Conservation (phyloP, 2,329 filamentous ascomycete genomes). For the Fusarium sambucinum region DNA sequence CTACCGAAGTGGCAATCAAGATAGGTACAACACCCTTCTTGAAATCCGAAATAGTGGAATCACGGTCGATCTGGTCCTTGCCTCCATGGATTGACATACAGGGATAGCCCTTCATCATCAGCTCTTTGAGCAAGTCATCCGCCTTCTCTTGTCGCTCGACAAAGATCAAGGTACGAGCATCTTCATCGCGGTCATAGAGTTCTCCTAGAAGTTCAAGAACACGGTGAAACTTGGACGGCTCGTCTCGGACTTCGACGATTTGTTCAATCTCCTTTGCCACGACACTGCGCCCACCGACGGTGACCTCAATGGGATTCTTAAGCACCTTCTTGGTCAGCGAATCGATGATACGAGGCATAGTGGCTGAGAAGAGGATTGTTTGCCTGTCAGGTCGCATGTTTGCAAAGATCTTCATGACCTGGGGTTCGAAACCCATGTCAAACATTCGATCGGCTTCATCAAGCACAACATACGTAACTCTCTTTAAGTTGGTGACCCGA, state of each 20-base stretch:
- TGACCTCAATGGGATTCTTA: slow-evolving; percentile 87
- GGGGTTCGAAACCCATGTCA: slow-evolving; percentile 98
- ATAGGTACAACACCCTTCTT: slow-evolving; percentile 91
- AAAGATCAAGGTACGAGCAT: slow-evolving; percentile 89
- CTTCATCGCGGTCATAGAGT: slow-evolving; percentile 87
- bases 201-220: slow-evolving; percentile 89
- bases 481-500: slow-evolving; percentile 89
- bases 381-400: slow-evolving; percentile 94
- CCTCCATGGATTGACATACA: slow-evolving; percentile 95
- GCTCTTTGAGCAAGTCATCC: slow-evolving; percentile 80
- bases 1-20: slow-evolving; percentile 93
- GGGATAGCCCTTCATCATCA: slow-evolving; percentile 86
- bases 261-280: slow-evolving; percentile 95
- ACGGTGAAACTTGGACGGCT: slow-evolving; percentile 85
- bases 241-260: slow-evolving; percentile 86
- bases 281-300: slow-evolving; percentile 87
- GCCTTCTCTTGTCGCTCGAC: slow-evolving; percentile 93
- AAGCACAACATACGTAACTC: slow-evolving; percentile 93
- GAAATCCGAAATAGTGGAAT: slow-evolving; percentile 93
- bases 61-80: slow-evolving; percentile 92
- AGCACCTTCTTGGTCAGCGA: slow-evolving; percentile 89
- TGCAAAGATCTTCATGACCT: slow-evolving; percentile 95
- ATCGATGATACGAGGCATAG: slow-evolving; percentile 94
- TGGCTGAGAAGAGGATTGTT: slow-evolving; percentile 95
- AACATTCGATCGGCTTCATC: slow-evolving; percentile 99